Conservation (phyloP, 805 yeast genomes). For the Scheffersomyces stipitis region DNA sequence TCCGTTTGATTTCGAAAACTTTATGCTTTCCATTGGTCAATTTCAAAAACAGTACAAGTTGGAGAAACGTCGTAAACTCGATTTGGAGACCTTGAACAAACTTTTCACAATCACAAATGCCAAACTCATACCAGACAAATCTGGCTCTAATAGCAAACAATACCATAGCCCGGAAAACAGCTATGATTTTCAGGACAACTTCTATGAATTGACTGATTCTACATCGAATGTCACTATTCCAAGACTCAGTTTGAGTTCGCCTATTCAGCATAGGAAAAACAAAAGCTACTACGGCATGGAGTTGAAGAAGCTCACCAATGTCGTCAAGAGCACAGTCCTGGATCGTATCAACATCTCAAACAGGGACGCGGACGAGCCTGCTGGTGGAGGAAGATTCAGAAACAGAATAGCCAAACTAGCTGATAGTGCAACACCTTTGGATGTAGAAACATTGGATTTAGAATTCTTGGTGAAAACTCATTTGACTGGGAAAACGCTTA, state of each 20-base stretch:
- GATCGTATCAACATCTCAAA: constrained; percentile 41
- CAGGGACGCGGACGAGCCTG: constrained; percentile 7
- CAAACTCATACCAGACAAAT: constrained; percentile 24
- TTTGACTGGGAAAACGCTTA: constrained; percentile 33
- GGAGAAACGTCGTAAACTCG: constrained; percentile 52
- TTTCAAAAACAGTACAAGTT: constrained; percentile 74
- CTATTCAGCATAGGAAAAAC: constrained; percentile 21
- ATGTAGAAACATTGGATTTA: constrained; percentile 42
- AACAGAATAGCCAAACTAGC: constrained; percentile 35
- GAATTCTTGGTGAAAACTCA: constrained; percentile 31
- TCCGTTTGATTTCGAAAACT: constrained; percentile 73
- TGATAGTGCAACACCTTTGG: constrained; percentile 34
- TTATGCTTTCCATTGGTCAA: constrained; percentile 64
- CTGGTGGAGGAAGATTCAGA: constrained; percentile 26
- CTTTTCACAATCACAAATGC: constrained; percentile 37
- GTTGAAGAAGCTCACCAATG: constrained; percentile 55
- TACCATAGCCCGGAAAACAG: background rate
- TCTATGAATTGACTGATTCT: constrained; percentile 4
- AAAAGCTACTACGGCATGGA: constrained; percentile 40
- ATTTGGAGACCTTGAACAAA: constrained; percentile 50
- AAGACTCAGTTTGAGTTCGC: constrained; percentile 1
- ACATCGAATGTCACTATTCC: constrained; percentile 1
- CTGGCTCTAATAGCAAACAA: background rate
- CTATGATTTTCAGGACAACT: constrained; percentile 1
- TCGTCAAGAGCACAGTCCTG: constrained; percentile 70